Percentiles rank a stretch among this genome's conserved stretches.
phyloP scores from a whole-genome alignment of 2,329 filamentous ascomycete species.

The Blastomyces emzantsi region DNA sequence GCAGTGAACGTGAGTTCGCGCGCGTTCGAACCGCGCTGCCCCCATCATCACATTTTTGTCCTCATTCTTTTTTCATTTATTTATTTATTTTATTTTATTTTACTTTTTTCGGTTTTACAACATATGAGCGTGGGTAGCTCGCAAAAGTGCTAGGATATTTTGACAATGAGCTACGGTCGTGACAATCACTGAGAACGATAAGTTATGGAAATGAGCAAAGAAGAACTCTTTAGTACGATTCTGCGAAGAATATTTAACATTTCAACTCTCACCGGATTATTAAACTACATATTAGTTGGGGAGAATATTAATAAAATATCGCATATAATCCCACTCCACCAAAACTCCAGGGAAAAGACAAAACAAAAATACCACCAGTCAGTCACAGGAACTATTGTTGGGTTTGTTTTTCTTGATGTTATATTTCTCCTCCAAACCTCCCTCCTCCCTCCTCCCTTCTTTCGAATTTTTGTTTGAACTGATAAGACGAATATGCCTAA shows the following conservation, averaged over 20 bases:
- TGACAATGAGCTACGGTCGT: too few relatives aligned
- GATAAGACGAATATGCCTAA: not conserved
- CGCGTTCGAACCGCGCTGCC: constrained; percentile 9
- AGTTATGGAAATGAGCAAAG: not conserved
- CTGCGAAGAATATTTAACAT: not conserved
- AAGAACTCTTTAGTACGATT: not conserved
- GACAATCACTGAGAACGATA: not conserved
- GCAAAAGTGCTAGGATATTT: too few relatives aligned
- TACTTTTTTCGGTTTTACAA: not conserved
- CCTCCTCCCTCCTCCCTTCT: too few relatives aligned
- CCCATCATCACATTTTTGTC: not conserved
- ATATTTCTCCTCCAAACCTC: not conserved
- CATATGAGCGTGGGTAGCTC: too few relatives aligned
- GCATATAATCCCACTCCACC: not conserved
- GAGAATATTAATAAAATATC: not conserved
- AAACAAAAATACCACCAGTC: not conserved
- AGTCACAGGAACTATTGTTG: not conserved
- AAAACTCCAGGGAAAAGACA: not conserved
- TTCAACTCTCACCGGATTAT: constrained; percentile 1
- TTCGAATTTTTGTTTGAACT: not conserved
- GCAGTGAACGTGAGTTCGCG: constrained; percentile 10
- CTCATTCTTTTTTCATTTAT: not conserved
- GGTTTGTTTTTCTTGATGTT: not conserved
- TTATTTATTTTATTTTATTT: too few relatives aligned
- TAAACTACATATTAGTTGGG: constrained; percentile 7